phyloP scores from a whole-genome alignment of 1,284 basidiomycete genomes.

The Fomes fomentarius region DNA sequence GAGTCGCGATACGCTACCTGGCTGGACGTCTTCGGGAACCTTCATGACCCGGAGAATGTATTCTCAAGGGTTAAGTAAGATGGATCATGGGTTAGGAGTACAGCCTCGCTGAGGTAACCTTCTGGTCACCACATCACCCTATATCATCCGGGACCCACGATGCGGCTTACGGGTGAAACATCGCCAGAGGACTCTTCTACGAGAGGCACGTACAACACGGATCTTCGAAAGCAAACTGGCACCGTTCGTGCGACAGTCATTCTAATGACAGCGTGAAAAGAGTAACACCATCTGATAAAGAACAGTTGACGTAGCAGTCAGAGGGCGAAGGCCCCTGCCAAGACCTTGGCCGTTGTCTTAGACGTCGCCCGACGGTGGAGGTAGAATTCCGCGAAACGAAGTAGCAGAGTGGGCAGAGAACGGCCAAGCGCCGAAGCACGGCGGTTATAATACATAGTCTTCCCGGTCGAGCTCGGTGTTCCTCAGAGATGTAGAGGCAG shows the following conservation, averaged over 20 bases:
- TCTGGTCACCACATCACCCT: too few species aligned
- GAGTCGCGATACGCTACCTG: too few species aligned
- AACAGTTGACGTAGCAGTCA: not conserved
- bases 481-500: not conserved
- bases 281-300: not conserved
- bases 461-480: not conserved
- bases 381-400: too few species aligned
- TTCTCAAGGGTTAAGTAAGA: too few species aligned
- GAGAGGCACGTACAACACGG: too few species aligned
- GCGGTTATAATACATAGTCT: conserved; percentile 4
- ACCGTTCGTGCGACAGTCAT: not conserved
- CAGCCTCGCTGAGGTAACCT: too few species aligned
- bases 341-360: not conserved
- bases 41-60: too few species aligned
- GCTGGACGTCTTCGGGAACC: too few species aligned
- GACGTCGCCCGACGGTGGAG: too few species aligned
- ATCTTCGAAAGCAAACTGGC: not conserved
- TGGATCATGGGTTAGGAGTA: too few species aligned
- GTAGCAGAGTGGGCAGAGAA: too few species aligned
- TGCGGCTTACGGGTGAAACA: not conserved
- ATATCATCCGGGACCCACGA: too few species aligned
- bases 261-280: not conserved
- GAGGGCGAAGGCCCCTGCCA: not conserved
- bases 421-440: not conserved
- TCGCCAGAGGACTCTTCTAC: not conserved